Evolutionary conservation across 306 rosid species (phyloP), one percentile per base, ranked within the genome.

Genomic region (Inga leiocalycina): DNA sequence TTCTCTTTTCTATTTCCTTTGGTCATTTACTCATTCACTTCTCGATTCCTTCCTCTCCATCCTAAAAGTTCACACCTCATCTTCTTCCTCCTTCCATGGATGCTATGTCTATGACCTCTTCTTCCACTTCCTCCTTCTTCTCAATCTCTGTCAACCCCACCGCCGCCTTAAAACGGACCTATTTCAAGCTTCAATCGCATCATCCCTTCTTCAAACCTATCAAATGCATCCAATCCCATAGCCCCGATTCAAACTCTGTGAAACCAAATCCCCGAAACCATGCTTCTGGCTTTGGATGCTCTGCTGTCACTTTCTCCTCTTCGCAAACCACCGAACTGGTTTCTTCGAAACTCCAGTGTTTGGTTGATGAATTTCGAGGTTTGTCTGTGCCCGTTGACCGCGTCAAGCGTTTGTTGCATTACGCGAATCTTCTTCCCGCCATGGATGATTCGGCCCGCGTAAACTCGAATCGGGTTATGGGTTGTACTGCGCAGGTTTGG

Each of bases 401-500:
- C 15, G 89, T 92, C 22, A 90, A 88, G 86, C 89, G 91, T 22
- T 69, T 96, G 14, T 75, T 96, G 41, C 83, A 82, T 68, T 94
- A 87, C 67, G 97, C 95, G 30, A 69, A 61, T 3, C 86, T 84
- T 61, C 87, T 86, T 24, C 82, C 90, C 0, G 86, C 79, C 19
- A 39, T 93, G 49, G 89, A 77, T 0, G 92, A 90, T 0, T 45
- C 92, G 5, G 83, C 49, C 4, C 89, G 90, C 71, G 88, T 88
- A 6, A 95, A 92, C 71, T 54, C 87, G 49, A 94, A 92, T 88
- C 92, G 99, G 82, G 97, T 96, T 30, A 96, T 96, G 99, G 99
- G 99, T 1, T 96, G 99, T 73, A 96, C 99, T 1, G 93, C 99
- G 2, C 91, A 84, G 88, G 99, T 96, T 6, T 96, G 99, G 99